Evolutionary conservation across 2,329 filamentous ascomycete genomes (phyloP).

Genomic region (Plenodomus tracheiphilus): DNA sequence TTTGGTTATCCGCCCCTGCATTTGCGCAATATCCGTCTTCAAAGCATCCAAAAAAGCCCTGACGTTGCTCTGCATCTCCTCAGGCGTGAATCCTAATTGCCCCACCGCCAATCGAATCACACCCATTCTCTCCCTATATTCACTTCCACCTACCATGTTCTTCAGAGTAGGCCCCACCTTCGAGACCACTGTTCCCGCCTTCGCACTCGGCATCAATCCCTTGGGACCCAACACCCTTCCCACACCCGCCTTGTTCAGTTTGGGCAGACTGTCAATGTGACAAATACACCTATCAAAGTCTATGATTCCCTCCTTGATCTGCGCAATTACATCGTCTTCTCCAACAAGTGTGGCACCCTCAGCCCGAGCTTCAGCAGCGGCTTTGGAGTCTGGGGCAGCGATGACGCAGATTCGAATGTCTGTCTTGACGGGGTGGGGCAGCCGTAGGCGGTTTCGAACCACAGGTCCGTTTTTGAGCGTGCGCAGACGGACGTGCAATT

Average conservation of each 20-base stretch:
- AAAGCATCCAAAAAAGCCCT: constrained; percentile 73
- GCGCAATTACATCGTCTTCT: constrained; percentile 81
- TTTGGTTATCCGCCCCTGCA: constrained; percentile 70
- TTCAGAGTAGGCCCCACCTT: constrained; percentile 75
- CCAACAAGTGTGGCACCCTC: constrained; percentile 84
- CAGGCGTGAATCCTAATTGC: constrained; percentile 84
- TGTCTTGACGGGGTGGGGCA: constrained; percentile 88
- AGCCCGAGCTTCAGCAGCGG: constrained; percentile 71
- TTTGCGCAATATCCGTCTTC: constrained; percentile 72
- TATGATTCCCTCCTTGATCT: constrained; percentile 74
- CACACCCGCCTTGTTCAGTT: constrained; percentile 78
- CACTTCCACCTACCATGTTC: constrained; percentile 79
- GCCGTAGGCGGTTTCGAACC: constrained; percentile 81
- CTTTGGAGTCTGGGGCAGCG: constrained; percentile 76
- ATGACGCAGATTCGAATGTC: constrained; percentile 90
- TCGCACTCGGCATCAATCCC: constrained; percentile 88
- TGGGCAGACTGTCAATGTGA: constrained; percentile 75
- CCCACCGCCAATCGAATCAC: constrained; percentile 89
- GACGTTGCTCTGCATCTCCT: constrained; percentile 84
- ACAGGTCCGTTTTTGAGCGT: constrained; percentile 85
- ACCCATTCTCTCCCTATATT: constrained; percentile 84
- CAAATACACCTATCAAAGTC: constrained; percentile 90
- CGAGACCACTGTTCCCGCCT: constrained; percentile 85
- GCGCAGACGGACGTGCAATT: constrained; percentile 79
- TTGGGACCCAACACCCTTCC: constrained; percentile 83